Base-by-base conservation (phyloP, 2,329 filamentous ascomycete genomes). In the Thelonectria rubi region DNA sequence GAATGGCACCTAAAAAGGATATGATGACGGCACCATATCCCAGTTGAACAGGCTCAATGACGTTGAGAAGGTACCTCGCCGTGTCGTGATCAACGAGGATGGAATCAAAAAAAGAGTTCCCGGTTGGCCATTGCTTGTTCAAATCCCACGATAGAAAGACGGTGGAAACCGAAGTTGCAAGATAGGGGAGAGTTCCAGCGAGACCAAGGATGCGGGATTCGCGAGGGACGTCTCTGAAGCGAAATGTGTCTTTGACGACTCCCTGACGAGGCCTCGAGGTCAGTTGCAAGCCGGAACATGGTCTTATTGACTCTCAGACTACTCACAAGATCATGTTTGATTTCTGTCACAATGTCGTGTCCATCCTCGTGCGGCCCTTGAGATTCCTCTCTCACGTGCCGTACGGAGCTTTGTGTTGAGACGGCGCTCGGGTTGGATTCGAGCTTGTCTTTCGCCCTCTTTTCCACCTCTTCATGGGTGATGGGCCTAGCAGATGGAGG, bases 1-100 rank as follows among this genome's bases (percentile, higher is more conserved):
- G 94, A 72, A 97, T 89, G 34, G 94, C 94, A 46, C 94, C 94
- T 1, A 97, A 86, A 83, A 97, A 97, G 26, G 93, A 97, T 70
- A 97, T 91, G 71, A 97, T 95, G 60, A 96, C 88, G 49, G 94
- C 94, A 57, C 94, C 94, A 71, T 96, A 97, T 61, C 93, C 94
- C 56, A 97, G 85, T 78, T 97, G 94, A 55, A 97, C 80, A 12
- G 93, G 93, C 79, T 97, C 93, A 30, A 97, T 82, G 15, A 93
- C 76, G 67, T 89, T 85, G 10, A 97, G 84, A 57, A 93, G 81
- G 21, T 91, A 79, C 63, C 88, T 86, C 2, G 93, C 93, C 3
- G 86, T 90, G 51, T 93, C 86, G 51, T 88, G 88, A 66, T 83
- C 86, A 67, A 96, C 77, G 61, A 94, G 74, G 56, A 93, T 74